Percentiles rank a stretch among this genome's conserved stretches.
phyloP scores from a whole-genome alignment of 2,329 filamentous ascomycete genomes.

The Stylonectria norvegica region DNA sequence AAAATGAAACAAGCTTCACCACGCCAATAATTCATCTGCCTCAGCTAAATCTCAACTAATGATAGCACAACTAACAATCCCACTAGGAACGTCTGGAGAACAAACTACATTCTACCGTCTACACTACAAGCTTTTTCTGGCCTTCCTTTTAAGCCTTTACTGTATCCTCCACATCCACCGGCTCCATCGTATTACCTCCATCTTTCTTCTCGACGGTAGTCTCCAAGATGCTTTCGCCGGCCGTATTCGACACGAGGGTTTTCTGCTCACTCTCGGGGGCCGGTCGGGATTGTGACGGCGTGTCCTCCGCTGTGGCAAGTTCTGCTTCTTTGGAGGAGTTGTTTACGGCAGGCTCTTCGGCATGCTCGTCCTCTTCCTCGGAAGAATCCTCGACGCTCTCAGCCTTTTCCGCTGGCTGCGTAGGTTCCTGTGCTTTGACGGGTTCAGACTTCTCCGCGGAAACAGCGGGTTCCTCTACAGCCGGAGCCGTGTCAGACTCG shows the following conservation, averaged over 20 bases:
- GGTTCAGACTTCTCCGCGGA: not conserved
- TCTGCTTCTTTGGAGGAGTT: not conserved
- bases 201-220: constrained; percentile 36
- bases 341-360: not conserved
- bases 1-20: too few relatives aligned
- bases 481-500: constrained; percentile 11
- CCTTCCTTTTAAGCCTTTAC: constrained; percentile 25
- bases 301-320: constrained; percentile 4
- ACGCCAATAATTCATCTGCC: too few relatives aligned
- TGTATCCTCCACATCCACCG: constrained; percentile 35
- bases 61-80: too few relatives aligned
- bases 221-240: constrained; percentile 43
- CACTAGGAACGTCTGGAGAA: too few relatives aligned
- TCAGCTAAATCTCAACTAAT: too few relatives aligned
- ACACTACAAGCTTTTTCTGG: not conserved
- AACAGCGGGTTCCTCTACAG: constrained; percentile 5
- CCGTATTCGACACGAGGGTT: constrained; percentile 40
- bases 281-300: not conserved
- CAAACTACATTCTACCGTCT: too few relatives aligned
- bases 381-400: constrained; percentile 1
- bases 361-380: constrained; percentile 8
- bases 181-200: constrained; percentile 32
- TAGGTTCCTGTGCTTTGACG: constrained; percentile 3
- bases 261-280: constrained; percentile 25
- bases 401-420: constrained; percentile 3